phyloP scores from a whole-genome alignment of 2,329 filamentous ascomycete genomes.

The Parascedosporium putredinis region DNA sequence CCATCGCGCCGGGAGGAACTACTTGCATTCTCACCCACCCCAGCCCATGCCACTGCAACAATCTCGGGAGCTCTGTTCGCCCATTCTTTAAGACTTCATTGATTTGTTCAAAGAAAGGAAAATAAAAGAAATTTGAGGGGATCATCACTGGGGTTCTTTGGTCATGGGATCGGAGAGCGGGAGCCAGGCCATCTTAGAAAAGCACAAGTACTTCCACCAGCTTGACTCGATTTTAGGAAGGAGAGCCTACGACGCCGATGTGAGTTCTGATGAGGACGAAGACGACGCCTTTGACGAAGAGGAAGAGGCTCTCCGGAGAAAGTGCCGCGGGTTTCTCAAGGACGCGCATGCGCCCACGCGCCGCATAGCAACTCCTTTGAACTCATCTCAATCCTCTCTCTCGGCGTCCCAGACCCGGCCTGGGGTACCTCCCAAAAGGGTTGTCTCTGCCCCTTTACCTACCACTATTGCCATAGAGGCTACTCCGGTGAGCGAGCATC shows the following conservation, averaged over 20 bases:
- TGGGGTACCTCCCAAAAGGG: slow-evolving; percentile 9
- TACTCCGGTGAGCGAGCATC: slow-evolving; percentile 3
- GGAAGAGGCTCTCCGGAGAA: slow-evolving; percentile 1
- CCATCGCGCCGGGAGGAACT: no score
- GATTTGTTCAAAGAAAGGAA: no score
- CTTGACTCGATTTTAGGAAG: background rate
- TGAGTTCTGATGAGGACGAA: background rate
- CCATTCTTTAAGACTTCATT: no score
- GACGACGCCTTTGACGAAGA: slow-evolving; percentile 1
- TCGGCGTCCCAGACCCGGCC: slow-evolving; percentile 17
- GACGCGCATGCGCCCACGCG: no score
- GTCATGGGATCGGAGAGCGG: background rate
- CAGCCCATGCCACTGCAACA: no score
- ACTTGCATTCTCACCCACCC: no score
- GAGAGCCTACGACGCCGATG: background rate
- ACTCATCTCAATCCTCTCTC: background rate
- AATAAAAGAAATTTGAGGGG: no score
- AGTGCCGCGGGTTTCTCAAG: slow-evolving; percentile 7
- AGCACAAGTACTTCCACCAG: background rate
- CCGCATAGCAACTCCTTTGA: no score
- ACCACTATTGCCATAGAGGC: slow-evolving; percentile 8
- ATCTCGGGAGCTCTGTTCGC: no score
- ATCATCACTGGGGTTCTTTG: no score
- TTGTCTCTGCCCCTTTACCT: slow-evolving; percentile 5
- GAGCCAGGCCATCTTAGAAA: background rate